These are phyloP conservation scores for Ceratorhiza oryzae-sativae DNA, from an alignment of 1,284 basidiomycete species.

Conservation along the genomic window DNA sequence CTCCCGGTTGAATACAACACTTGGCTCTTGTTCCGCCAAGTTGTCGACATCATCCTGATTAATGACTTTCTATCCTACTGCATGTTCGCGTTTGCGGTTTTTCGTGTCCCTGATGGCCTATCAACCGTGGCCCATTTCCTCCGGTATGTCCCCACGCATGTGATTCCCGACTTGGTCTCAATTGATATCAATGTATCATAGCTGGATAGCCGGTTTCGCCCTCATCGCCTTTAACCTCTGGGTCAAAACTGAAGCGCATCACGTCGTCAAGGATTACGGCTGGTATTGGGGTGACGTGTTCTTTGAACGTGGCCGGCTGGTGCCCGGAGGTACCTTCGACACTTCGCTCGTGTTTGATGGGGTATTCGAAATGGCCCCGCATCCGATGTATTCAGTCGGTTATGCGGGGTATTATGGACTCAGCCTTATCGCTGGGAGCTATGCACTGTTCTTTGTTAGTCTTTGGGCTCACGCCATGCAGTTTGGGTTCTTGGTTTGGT, in stretches of 20 bases:
- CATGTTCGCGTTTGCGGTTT: conserved; percentile 92
- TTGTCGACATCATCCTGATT: conserved; percentile 93
- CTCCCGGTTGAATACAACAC: conserved; percentile 85
- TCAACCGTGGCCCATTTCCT: conserved; percentile 77
- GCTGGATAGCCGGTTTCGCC: conserved; percentile 86
- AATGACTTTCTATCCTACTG: conserved; percentile 97
- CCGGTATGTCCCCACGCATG: conserved; percentile 58
- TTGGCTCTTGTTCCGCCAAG: conserved; percentile 91
- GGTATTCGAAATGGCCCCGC: conserved; percentile 91
- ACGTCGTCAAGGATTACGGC: conserved; percentile 91
- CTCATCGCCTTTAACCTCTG: conserved; percentile 96
- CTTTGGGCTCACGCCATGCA: conserved; percentile 93
- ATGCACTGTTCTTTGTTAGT: conserved; percentile 91
- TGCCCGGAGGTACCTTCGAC: conserved; percentile 50
- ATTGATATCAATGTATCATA: conserved; percentile 48
- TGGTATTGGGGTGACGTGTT: conserved; percentile 99
- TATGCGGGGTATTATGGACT: conserved; percentile 97
- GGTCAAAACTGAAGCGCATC: conserved; percentile 98
- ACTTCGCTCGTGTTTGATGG: conserved; percentile 92
- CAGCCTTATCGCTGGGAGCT: conserved; percentile 87
- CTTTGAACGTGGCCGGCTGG: conserved; percentile 74
- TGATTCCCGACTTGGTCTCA: not conserved
- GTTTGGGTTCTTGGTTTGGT: conserved; percentile 95
- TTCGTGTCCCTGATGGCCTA: conserved; percentile 81
- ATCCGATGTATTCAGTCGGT: conserved; percentile 95